Conservation (phyloP, 768 basidiomycete species). For the Hysterangium stoloniferum region DNA sequence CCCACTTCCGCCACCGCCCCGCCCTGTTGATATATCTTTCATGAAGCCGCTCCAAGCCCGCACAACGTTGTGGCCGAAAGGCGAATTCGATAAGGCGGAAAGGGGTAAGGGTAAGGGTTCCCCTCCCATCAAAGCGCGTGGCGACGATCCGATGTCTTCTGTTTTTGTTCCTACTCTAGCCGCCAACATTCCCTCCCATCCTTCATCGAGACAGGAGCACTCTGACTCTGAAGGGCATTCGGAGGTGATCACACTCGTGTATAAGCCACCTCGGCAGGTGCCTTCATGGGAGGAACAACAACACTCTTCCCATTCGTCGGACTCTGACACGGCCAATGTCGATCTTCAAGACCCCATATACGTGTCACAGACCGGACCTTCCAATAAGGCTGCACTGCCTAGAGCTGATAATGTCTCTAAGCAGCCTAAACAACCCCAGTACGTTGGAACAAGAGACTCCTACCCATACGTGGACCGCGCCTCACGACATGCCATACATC, state of each 20-base stretch:
- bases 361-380: too few species aligned
- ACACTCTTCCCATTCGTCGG: too few species aligned
- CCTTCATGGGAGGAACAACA: too few species aligned
- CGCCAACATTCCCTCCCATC: not conserved
- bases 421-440: too few species aligned
- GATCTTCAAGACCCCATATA: too few species aligned
- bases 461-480: too few species aligned
- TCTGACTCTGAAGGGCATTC: not conserved
- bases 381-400: too few species aligned
- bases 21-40: slow-evolving; percentile 29
- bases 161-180: slow-evolving; percentile 8
- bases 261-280: slow-evolving; percentile 6
- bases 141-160: slow-evolving; percentile 7
- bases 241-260: slow-evolving; percentile 9
- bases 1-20: slow-evolving; percentile 51
- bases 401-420: too few species aligned
- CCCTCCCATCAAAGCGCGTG: not conserved
- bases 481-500: too few species aligned
- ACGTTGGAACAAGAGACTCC: too few species aligned
- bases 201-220: not conserved
- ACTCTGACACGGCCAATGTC: too few species aligned
- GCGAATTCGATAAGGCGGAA: too few species aligned
- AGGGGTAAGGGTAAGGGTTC: slow-evolving; percentile 7
- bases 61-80: not conserved
- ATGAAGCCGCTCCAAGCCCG: not conserved